Base-by-base conservation (phyloP, 2,329 filamentous ascomycete species). In the Lasiodiplodia citricola region DNA sequence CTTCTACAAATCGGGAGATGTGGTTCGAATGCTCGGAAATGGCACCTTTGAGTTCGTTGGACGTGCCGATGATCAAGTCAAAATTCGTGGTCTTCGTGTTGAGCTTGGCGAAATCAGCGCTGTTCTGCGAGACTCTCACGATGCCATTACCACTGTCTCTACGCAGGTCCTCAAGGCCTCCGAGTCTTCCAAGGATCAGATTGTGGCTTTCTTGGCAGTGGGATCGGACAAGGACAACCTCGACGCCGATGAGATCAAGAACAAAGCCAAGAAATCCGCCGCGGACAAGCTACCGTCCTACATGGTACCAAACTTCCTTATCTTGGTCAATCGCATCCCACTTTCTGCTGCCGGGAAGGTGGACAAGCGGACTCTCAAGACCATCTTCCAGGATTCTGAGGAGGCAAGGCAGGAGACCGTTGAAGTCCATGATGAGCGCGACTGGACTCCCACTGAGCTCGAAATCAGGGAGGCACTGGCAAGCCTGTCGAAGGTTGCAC, bases 391-490 rank as follows among this genome's bases (percentile, higher is more conserved):
- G 23, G 62, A 74, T 16, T 71, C 63, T 23, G 66, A 66, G 2
- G 72, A 74, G 14, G 55, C 57, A 1, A 68, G 54, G 2, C 14
- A n/a, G 6, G 50, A 63, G 0, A 70, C 71, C 28, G 68, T 62
- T 1, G 18, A 37, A 21, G 14, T 41, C 3, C 31, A 70, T 14
- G 52, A 73, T 13, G 56, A 69, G 7, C 69, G 77, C 44, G 63
- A 72, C 3, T 91, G 88, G 88, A 85, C 81, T 1, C 71, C 80
- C 1, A 73, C 82, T 0, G 89, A 93, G 73, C 71, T 72, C 0
- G 73, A 75, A 3, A 83, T 94, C 47, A 86, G 89, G 4, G 74
- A 83, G 0, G 82, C 88, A 0, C 78, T 94, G 21, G 84, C 87
- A 0, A 80, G 80, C 7, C 83, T 96, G 28, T 89, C 91, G 0